Evolutionary conservation across 345 rosid genomes (phyloP), one percentile per base, ranked within the genome.

Genomic region (Barbarea vulgaris): DNA sequence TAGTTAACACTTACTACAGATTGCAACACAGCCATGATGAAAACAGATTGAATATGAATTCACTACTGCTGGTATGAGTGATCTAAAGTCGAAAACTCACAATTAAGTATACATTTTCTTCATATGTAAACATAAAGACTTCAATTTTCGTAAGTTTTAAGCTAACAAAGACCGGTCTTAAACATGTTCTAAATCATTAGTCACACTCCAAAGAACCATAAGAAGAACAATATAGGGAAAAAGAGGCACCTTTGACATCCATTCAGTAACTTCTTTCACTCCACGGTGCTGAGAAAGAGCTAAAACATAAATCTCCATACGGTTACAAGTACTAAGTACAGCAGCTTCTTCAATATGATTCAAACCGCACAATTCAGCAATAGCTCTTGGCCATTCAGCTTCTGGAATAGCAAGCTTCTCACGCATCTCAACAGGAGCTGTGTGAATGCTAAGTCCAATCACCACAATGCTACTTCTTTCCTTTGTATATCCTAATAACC

Each of bases 301-400:
- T 33, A 87, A 84, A 34, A 87, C 87, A 76, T 89, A 89, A 18
- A 87, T 86, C 85, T 89, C 96, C 86, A 86, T 89, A 63, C 93
- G 82, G 84, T 89, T 89, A 65, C 93, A 89, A 17, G 96, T 89
- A 80, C 96, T 89, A 54, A 89, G 96, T 8, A 89, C 91, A 58
- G 96, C 91, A 64, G 92, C 93, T 79, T 87, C 93, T 72, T 88
- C 90, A 11, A 95, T 92, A 67, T 95, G 99, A 82, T 95, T 95
- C 83, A 95, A 86, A 68, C 73, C 75, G 47, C 98, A 95, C 12
- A 92, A 80, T 75, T 92, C 98, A 25, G 72, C 91, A n/a, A 88
- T 90, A 52, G 89, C 92, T 79, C 88, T 80, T 9, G 93, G 93
- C 96, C 91, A 89, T 71, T 90, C 96, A 60, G 96, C 89, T 77